A percentile compares a stretch with the other conserved stretches of the same genome.
phyloP scores from a whole-genome alignment of 208 protist genomes.

The Trypanosoma lewisi region DNA sequence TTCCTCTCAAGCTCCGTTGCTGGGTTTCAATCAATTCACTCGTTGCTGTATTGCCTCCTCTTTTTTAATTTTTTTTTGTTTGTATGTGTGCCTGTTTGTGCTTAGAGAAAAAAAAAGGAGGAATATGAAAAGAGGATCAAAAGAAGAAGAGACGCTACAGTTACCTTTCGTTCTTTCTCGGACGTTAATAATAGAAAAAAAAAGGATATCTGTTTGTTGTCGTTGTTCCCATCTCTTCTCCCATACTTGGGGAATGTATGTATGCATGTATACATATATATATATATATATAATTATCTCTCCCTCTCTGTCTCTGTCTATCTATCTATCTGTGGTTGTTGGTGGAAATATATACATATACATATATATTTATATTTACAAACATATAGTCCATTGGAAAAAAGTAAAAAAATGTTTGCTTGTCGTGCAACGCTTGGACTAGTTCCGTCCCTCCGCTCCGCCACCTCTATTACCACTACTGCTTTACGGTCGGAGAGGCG shows the following conservation, averaged over 20 bases:
- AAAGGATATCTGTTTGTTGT: too few species aligned
- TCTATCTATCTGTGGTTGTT: too few species aligned
- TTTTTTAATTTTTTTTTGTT: not conserved
- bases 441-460: not conserved
- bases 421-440: not conserved
- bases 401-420: slow-evolving; percentile 15
- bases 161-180: too few species aligned
- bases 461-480: not conserved
- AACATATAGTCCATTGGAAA: not conserved
- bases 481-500: slow-evolving; percentile 2
- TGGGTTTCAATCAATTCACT: not conserved
- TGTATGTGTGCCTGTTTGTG: not conserved
- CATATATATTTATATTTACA: too few species aligned
- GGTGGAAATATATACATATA: too few species aligned
- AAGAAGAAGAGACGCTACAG: not conserved
- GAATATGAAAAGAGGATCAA: not conserved
- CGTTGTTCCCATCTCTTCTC: too few species aligned
- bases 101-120: not conserved
- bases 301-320: too few species aligned
- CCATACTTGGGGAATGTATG: too few species aligned
- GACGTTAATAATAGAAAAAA: too few species aligned
- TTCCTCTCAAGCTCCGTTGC: not conserved
- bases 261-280: too few species aligned
- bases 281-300: too few species aligned
- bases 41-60: not conserved